Conservation (phyloP, 176 grass and related monocot species). For the Lolium perenne region DNA sequence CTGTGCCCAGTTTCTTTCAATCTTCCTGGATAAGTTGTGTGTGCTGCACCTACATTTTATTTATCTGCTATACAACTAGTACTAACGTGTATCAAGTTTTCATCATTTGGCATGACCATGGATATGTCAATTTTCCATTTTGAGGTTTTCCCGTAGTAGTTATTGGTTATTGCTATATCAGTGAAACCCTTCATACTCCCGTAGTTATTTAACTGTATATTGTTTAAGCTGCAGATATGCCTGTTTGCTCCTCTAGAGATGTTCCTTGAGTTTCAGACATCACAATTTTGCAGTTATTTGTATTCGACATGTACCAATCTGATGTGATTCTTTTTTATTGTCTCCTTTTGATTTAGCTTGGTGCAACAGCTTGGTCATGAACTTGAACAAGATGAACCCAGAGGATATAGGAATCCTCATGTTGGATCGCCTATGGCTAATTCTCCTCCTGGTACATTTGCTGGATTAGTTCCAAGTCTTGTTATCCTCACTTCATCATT, state of each 20-base stretch:
- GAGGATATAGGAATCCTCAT: conserved; percentile 62
- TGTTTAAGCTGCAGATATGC: not conserved
- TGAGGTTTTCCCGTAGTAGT: too few species aligned
- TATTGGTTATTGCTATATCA: too few species aligned
- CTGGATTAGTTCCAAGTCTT: conserved; percentile 36
- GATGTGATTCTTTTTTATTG: conserved; percentile 22
- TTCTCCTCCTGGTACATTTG: conserved; percentile 84
- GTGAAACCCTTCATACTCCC: too few species aligned
- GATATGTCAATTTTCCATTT: too few species aligned
- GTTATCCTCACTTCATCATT: not conserved
- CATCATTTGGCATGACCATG: too few species aligned
- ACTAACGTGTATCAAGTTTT: too few species aligned
- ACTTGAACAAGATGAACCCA: conserved; percentile 82
- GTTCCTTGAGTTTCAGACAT: not conserved
- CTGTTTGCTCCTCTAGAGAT: not conserved
- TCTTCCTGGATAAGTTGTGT: too few species aligned
- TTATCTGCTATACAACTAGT: too few species aligned
- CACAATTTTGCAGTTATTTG: not conserved
- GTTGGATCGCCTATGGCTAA: conserved; percentile 81
- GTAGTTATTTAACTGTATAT: not conserved
- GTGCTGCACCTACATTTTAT: too few species aligned
- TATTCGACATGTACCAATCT: not conserved
- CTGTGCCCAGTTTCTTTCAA: too few species aligned
- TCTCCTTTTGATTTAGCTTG: conserved; percentile 65
- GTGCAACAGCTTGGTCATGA: conserved; percentile 88